Percentiles rank a stretch among this genome's conserved stretches.
Conservation (phyloP, 768 basidiomycete genomes). For the Stropharia rugosoannulata region DNA sequence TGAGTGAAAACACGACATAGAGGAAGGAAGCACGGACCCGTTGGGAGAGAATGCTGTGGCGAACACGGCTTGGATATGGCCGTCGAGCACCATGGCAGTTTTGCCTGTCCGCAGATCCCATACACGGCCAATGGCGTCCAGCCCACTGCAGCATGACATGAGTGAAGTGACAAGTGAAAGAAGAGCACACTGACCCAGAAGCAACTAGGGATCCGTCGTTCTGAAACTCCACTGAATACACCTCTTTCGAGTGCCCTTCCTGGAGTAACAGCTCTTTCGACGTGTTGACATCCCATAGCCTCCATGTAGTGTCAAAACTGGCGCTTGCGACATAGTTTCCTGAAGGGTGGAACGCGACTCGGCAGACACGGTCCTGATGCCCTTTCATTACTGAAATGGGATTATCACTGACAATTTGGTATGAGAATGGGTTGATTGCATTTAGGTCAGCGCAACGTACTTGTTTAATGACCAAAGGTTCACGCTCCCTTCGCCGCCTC, state of each 20-base stretch:
- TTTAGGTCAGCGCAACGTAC: constrained; percentile 36
- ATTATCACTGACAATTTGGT: constrained; percentile 56
- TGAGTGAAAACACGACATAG: constrained; percentile 7
- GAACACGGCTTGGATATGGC: constrained; percentile 92
- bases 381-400: constrained; percentile 87
- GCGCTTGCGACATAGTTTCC: constrained; percentile 93
- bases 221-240: constrained; percentile 95
- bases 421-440: not conserved
- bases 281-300: constrained; percentile 90
- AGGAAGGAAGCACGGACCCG: constrained; percentile 58
- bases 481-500: constrained; percentile 84
- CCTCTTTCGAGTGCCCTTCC: constrained; percentile 97
- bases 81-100: constrained; percentile 97
- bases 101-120: constrained; percentile 96
- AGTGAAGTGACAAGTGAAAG: not conserved
- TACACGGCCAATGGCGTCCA: constrained; percentile 95
- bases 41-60: constrained; percentile 93
- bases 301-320: constrained; percentile 96
- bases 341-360: constrained; percentile 95
- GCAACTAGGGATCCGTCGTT: constrained; percentile 90
- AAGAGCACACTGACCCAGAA: constrained; percentile 67
- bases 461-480: constrained; percentile 88
- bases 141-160: constrained; percentile 54
- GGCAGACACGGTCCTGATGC: constrained; percentile 87
- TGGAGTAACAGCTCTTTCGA: constrained; percentile 83